Base-by-base conservation (phyloP, 192 early-diverging fungal species). In the Entrophospora sp. region DNA sequence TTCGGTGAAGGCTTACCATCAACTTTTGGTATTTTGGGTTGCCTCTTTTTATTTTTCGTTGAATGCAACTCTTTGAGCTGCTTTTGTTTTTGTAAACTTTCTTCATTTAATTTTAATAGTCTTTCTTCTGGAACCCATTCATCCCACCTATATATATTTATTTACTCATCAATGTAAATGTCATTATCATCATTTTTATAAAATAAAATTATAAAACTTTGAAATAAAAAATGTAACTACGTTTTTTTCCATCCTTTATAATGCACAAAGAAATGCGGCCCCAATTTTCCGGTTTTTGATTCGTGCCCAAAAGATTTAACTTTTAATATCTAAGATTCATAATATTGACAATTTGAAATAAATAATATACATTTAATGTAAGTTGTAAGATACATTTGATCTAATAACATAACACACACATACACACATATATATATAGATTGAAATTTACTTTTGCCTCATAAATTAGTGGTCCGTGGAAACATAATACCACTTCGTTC, bases 161-260 rank as follows among this genome's bases (percentile, higher is more conserved):
- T n/a, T n/a, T n/a, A n/a, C n/a, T n/a, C n/a, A n/a, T n/a, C n/a
- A n/a, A n/a, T n/a, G n/a, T n/a, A n/a, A n/a, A n/a, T 10, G 1
- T 1, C 24, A 52, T 10, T 10, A 52, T 22, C 14, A 20, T n/a
- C 24, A 27, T n/a, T 24, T 22, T n/a, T 12, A 14, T 40, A 40
- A 9, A 40, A 9, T 40, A 14, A 40, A 40, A 40, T 14, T 40
- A 40, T 40, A 14, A 6, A 9, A 13, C 7, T 18, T 60, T 13
- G 46, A 22, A 36, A 27, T 3, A 12, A 25, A 46, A n/a, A 24
- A 25, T 10, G 10, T 24, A n/a, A 52, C 71, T 78, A 94, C 92
- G 87, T 93, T 66, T 87, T 85, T 73, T 97, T 97, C 97, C 97
- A 99, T 16, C 97, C 95, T 68, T 93, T 90, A 74, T 99, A 99